These are phyloP conservation scores for Fusarium devonianum DNA, from an alignment of 2,329 filamentous ascomycete species.

Conservation along the genomic window DNA sequence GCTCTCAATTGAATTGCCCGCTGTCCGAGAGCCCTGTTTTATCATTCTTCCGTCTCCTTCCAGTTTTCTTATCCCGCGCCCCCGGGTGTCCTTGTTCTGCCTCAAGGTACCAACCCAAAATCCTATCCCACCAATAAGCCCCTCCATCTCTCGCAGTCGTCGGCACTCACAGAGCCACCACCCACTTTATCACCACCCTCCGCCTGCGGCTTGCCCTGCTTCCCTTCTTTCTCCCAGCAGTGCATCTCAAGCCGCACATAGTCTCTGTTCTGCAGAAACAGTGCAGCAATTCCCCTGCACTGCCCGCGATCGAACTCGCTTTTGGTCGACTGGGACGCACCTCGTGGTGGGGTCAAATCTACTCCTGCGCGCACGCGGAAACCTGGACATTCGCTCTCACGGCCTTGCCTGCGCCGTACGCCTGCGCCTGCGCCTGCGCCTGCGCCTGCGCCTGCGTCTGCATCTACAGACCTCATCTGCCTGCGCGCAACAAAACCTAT, in stretches of 20 bases:
- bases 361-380: constrained; percentile 19
- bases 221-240: not conserved
- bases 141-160: constrained; percentile 8
- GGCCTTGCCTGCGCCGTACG: constrained; percentile 26
- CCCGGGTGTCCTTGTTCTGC: constrained; percentile 25
- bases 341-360: constrained; percentile 28
- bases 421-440: constrained; percentile 28
- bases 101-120: constrained; percentile 15
- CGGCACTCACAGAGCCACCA: no score
- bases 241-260: constrained; percentile 15
- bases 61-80: constrained; percentile 18
- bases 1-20: constrained; percentile 26
- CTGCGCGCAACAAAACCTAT: constrained; percentile 13
- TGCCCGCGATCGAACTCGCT: constrained; percentile 10
- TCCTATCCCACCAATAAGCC: constrained; percentile 17
- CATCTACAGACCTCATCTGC: constrained; percentile 12
- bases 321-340: constrained; percentile 9
- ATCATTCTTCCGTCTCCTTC: constrained; percentile 1
- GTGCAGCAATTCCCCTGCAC: constrained; percentile 8
- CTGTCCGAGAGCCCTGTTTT: constrained; percentile 4
- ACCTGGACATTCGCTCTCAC: constrained; percentile 16
- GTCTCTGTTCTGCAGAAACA: constrained; percentile 20
- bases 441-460: constrained; percentile 16
- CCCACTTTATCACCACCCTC: constrained; percentile 2
- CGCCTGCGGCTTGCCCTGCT: constrained; percentile 9